Evolutionary conservation across 2,329 filamentous ascomycete species (phyloP).

Genomic region (Pseudogymnoascus sp.): DNA sequence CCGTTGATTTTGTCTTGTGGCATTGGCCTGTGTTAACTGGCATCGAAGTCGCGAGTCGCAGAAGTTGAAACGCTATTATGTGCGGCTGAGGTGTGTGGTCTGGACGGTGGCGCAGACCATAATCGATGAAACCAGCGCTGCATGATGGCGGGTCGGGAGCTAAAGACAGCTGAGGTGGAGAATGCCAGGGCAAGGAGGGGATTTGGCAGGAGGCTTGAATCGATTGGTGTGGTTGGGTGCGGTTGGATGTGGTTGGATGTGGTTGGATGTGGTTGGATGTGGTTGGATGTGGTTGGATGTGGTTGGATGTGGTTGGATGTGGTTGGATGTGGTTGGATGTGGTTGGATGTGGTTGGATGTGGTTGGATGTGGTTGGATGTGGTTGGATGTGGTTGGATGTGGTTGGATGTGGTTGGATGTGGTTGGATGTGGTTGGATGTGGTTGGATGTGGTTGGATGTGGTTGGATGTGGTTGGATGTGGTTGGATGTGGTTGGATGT

Average conservation of each 20-base stretch:
- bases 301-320: background rate
- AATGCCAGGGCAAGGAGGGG: background rate
- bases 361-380: background rate
- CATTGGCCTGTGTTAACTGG: background rate
- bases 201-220: background rate
- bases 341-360: background rate
- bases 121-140: background rate
- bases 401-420: background rate
- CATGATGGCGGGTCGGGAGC: background rate
- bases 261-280: background rate
- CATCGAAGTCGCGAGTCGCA: background rate
- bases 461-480: background rate
- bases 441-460: background rate
- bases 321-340: background rate
- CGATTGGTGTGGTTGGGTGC: background rate
- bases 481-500: background rate
- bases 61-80: background rate
- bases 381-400: background rate
- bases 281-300: background rate
- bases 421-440: background rate
- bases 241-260: background rate
- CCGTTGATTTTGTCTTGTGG: background rate
- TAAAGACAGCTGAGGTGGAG: background rate
- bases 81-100: background rate
- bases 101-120: background rate